Conservation (phyloP, 352 stramenopile species). For the Globisporangium lucens region DNA sequence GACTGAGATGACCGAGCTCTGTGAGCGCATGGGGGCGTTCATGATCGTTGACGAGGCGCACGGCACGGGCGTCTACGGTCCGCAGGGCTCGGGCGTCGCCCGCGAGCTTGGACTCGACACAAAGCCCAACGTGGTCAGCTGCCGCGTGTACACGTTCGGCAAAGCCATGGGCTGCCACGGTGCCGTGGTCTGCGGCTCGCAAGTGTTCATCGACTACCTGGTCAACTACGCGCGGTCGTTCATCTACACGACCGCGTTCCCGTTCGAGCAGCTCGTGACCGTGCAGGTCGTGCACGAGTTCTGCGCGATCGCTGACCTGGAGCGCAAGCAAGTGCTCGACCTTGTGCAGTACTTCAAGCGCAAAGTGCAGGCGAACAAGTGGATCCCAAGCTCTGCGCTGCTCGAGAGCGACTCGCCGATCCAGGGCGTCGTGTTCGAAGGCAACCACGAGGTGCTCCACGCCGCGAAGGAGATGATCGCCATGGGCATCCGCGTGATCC, state of each 20-base stretch:
- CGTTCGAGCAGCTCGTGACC: conserved; percentile 88
- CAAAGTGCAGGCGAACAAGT: conserved; percentile 27
- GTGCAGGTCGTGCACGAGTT: conserved; percentile 90
- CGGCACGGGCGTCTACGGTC: conserved; percentile 89
- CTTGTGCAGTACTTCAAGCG: conserved; percentile 85
- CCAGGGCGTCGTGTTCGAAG: conserved; percentile 92
- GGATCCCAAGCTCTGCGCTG: conserved; percentile 46
- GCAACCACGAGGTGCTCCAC: conserved; percentile 85
- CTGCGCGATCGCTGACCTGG: conserved; percentile 50
- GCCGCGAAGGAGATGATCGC: conserved; percentile 67
- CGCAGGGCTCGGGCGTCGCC: conserved; percentile 67
- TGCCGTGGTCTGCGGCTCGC: conserved; percentile 90
- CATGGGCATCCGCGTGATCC: conserved; percentile 88
- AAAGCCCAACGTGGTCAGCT: conserved; percentile 76
- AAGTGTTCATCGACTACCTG: conserved; percentile 91
- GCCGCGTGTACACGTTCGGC: conserved; percentile 94
- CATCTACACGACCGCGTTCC: conserved; percentile 96
- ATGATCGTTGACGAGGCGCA: conserved; percentile 98
- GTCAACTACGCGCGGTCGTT: conserved; percentile 97
- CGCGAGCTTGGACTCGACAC: conserved; percentile 69
- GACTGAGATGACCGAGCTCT: conserved; percentile 77
- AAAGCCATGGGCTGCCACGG: conserved; percentile 97
- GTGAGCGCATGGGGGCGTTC: conserved; percentile 68
- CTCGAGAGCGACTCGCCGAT: conserved; percentile 88
- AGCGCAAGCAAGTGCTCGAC: conserved; percentile 34